Evolutionary conservation across 75 land plant species (phyloP).

Genomic region (Selaginella tamariscina): DNA sequence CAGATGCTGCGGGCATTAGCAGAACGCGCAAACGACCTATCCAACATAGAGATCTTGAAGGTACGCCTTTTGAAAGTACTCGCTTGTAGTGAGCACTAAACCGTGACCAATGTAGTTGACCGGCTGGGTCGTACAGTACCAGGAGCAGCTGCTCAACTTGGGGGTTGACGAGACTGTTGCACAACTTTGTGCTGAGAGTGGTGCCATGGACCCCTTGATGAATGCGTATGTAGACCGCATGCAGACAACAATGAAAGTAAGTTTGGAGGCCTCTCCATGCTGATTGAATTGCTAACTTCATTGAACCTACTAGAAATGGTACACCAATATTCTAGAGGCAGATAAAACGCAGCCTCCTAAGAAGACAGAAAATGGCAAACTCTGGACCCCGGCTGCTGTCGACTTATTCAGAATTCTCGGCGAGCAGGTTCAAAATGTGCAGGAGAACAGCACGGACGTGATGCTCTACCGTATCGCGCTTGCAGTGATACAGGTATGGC

Average conservation of each 20-base stretch:
- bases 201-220: constrained; percentile 99
- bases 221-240: constrained; percentile 94
- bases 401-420: constrained; percentile 89
- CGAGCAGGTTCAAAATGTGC: constrained; percentile 95
- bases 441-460: constrained; percentile 94
- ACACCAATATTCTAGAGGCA: constrained; percentile 80
- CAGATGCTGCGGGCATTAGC: constrained; percentile 88
- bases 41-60: constrained; percentile 90
- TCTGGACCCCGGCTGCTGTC: constrained; percentile 93
- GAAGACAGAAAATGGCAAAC: constrained; percentile 82
- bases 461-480: constrained; percentile 94
- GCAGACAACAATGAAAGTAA: constrained; percentile 86
- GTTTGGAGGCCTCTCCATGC: not conserved
- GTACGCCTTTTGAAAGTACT: constrained; percentile 21
- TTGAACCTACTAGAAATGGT: constrained; percentile 64
- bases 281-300: not conserved
- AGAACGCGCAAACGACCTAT: constrained; percentile 66
- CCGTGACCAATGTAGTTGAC: constrained; percentile 87
- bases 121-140: constrained; percentile 96
- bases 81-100: not conserved
- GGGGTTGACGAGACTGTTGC: constrained; percentile 96
- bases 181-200: constrained; percentile 98
- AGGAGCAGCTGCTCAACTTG: constrained; percentile 70
- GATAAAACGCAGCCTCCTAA: constrained; percentile 78
- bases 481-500: constrained; percentile 76